Base-by-base conservation (phyloP, 2,329 filamentous ascomycete species). In the Fusarium goolgardi region DNA sequence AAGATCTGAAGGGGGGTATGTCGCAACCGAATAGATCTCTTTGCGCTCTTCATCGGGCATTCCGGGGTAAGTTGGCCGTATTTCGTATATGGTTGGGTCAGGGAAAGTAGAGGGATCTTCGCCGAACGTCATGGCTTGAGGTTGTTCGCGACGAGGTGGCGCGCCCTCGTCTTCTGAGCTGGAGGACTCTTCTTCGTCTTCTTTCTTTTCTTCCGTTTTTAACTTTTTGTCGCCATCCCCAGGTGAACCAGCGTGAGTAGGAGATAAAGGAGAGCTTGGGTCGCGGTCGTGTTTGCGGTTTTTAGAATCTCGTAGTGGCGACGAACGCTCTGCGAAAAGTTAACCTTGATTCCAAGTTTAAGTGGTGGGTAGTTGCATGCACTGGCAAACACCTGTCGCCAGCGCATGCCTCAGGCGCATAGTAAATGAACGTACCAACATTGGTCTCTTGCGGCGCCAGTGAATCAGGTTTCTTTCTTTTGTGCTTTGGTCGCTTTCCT, bases 61-160 rank as follows among this genome's bases (percentile, higher is more conserved):
- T 67, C 86, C 90, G 1, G 90, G 86, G 2, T 86, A 86, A 25
- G 94, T 84, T 0, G 90, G 85, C 57, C 90, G 90, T 66, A 99
- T 97, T 76, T 99, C 92, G 82, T 99, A 99, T 50, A 97, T 86
- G 35, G 95, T 97, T 2, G 94, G 94, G 75, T 99, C 96, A 21
- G 88, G 88, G 74, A 95, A 97, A n/a, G 90, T 93, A 27, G 93
- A 92, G 0, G 95, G 95, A 75, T 98, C 94, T 39, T 95, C 90
- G 61, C 95, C 95, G 77, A 97, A 98, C 1, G 93, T 94, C 79
- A 97, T 92, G 74, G 90, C 90, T 61, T 94, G 91, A 7, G 92
- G 93, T 40, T 86, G 84, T 50, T 90, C 88, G 27, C 86, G 85
- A 65, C 85, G 84, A 74, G 90, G 84, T 59, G 86, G 86, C 72